phyloP scores from a whole-genome alignment of 495 filamentous ascomycete genomes.

The Trichocladium antarcticum region DNA sequence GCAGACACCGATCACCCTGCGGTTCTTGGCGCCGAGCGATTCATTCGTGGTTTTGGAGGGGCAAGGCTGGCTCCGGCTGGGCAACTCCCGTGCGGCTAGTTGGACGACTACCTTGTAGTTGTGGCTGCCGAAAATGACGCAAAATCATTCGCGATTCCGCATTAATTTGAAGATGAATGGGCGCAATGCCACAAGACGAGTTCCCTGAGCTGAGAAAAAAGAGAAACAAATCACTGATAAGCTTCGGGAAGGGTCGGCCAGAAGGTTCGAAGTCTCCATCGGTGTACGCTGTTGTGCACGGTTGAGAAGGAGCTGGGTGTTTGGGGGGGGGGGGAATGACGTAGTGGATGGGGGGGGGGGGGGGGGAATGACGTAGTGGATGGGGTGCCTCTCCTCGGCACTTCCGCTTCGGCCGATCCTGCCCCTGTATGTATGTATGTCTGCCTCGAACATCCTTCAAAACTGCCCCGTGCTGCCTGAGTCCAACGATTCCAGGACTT shows the following conservation, averaged over 20 bases:
- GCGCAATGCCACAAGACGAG: neutral
- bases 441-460: neutral
- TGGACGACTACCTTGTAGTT: no score
- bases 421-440: neutral
- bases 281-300: neutral
- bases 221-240: no score
- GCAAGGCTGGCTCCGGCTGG: neutral
- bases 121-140: neutral
- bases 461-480: neutral
- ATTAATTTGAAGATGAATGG: no score
- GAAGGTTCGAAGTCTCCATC: neutral
- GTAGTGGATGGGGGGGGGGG: constrained; percentile 10
- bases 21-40: neutral
- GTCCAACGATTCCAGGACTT: neutral
- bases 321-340: constrained; percentile 10
- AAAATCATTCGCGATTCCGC: neutral
- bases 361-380: constrained; percentile 18
- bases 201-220: neutral
- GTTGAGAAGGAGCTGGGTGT: neutral
- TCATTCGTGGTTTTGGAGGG: neutral
- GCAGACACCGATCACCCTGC: neutral
- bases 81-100: neutral
- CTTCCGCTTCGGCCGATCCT: constrained; percentile 18
- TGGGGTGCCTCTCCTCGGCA: constrained; percentile 13
- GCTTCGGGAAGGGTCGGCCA: constrained; percentile 3